phyloP scores from a whole-genome alignment of 2,329 filamentous ascomycete genomes.

The Ophiobolus disseminans region DNA sequence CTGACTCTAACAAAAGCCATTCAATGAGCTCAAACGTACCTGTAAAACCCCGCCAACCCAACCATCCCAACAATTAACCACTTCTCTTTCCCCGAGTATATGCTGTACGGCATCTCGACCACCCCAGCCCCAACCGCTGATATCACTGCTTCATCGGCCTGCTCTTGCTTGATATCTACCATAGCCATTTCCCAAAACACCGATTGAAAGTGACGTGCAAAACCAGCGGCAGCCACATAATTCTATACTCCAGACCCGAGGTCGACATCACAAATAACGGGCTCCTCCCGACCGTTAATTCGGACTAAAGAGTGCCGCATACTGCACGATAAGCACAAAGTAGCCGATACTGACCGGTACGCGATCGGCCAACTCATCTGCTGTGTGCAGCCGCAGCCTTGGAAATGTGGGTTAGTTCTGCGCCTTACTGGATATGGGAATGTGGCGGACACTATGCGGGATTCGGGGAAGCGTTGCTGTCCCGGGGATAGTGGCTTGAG shows the following conservation, averaged over 20 bases:
- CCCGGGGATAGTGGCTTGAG: no score
- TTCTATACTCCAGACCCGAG: not conserved
- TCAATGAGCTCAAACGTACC: slow-evolving; percentile 25
- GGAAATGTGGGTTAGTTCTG: not conserved
- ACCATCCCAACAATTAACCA: slow-evolving; percentile 42
- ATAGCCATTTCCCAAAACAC: slow-evolving; percentile 9
- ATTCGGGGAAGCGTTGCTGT: no score
- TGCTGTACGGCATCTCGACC: slow-evolving; percentile 34
- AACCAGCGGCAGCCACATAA: slow-evolving; percentile 8
- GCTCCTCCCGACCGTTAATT: slow-evolving; percentile 5
- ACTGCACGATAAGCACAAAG: slow-evolving; percentile 8
- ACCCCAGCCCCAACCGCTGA: slow-evolving; percentile 20
- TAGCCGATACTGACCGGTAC: slow-evolving; percentile 16
- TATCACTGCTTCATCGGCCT: slow-evolving; percentile 16
- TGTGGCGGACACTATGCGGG: no score
- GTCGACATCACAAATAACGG: slow-evolving; percentile 7
- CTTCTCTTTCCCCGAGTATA: slow-evolving; percentile 38
- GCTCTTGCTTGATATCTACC: slow-evolving; percentile 22
- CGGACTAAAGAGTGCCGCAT: slow-evolving; percentile 31
- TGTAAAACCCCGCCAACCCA: slow-evolving; percentile 40
- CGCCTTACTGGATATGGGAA: slow-evolving; percentile 1
- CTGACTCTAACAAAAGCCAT: not conserved
- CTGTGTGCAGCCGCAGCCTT: not conserved
- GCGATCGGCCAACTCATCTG: slow-evolving; percentile 19
- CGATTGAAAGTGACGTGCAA: not conserved